phyloP scores from a whole-genome alignment of 352 stramenopile species.

The Pseudoperonospora humuli region DNA sequence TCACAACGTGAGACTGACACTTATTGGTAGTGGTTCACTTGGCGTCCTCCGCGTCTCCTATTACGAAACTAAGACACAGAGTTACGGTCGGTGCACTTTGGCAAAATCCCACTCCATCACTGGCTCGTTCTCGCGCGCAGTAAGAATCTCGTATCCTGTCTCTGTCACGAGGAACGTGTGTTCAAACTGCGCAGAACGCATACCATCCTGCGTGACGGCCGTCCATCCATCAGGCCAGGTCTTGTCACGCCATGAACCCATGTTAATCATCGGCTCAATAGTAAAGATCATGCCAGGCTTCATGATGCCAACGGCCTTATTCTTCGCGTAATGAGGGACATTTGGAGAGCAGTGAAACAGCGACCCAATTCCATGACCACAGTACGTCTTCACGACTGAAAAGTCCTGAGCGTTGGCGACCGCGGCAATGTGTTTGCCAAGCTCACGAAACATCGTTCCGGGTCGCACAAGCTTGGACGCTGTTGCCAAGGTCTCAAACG shows the following conservation, averaged over 20 bases:
- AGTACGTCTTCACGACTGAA: slow-evolving; percentile 96
- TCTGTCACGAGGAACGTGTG: slow-evolving; percentile 99
- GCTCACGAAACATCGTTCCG: slow-evolving; percentile 93
- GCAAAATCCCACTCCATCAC: slow-evolving; percentile 82
- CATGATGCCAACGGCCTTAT: slow-evolving; percentile 97
- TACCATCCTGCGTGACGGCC: slow-evolving; percentile 92
- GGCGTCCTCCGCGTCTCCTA: too few relatives aligned
- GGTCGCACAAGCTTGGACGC: slow-evolving; percentile 89
- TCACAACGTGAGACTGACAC: too few relatives aligned
- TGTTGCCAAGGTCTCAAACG: slow-evolving; percentile 89
- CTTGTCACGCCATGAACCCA: slow-evolving; percentile 84
- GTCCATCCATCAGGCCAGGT: slow-evolving; percentile 99
- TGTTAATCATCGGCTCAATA: slow-evolving; percentile 99
- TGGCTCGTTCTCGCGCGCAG: slow-evolving; percentile 79
- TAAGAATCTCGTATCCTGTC: slow-evolving; percentile 95
- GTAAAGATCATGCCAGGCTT: slow-evolving; percentile 98
- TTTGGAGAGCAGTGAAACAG: slow-evolving; percentile 61
- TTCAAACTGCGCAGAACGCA: slow-evolving; percentile 94
- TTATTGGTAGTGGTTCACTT: too few relatives aligned
- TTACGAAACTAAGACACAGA: too few relatives aligned
- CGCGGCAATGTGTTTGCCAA: slow-evolving; percentile 91
- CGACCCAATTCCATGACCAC: slow-evolving; percentile 95
- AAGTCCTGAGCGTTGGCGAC: slow-evolving; percentile 83
- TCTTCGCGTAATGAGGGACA: slow-evolving; percentile 97
- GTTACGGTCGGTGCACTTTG: slow-evolving; percentile 65